Base-by-base conservation (phyloP, 2,329 filamentous ascomycete species). In the Sphaerulina vaccinii region DNA sequence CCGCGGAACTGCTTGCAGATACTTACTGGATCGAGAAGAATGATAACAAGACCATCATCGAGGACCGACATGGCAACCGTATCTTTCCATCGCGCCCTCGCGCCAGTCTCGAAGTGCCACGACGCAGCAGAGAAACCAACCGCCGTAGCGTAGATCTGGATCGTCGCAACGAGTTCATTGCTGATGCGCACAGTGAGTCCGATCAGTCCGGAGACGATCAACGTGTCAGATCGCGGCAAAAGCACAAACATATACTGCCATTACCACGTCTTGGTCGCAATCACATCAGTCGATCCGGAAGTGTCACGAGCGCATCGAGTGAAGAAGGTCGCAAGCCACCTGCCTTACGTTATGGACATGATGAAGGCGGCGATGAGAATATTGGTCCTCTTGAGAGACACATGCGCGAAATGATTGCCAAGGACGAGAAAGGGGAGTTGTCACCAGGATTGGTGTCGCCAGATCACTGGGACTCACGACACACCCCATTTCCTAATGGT, bases 1-100 rank as follows among this genome's bases (percentile, higher is more conserved):
- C 92, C 0, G 85, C 88, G 50, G 91, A 97, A 67, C 79, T 96
- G 69, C 75, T 97, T 40, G 91, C 91, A 3, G 93, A 99, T 73
- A 79, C 87, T 1, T 89, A 91, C 64, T 99, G 93, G 93, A 73
- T 95, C 18, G 90, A 96, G 67, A 84, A 91, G 63, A 82, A 81
- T 24, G 77, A 85, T 52, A 90, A 96, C 70, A 95, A 91, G 68
- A 79, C 79, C 46, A 76, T 90, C 22, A 86, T 96, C 36, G 88
- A 95, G 65, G 87, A 96, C 69, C 83, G 84, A 11, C 76, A 88
- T 62, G 90, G 90, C 64, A 79, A 81, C 41, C 85, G 81, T 51
- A 82, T 96, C 11, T 95, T 88, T 56, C 77, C 82, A 1, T 27
- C 49, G 16, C 54, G 49, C 32, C 35, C 46, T 7, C 55, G 59